Evolutionary conservation across 139 green algal species (phyloP), one percentile per base, ranked within the genome.

Genomic region (Medakamo hakoo): DNA sequence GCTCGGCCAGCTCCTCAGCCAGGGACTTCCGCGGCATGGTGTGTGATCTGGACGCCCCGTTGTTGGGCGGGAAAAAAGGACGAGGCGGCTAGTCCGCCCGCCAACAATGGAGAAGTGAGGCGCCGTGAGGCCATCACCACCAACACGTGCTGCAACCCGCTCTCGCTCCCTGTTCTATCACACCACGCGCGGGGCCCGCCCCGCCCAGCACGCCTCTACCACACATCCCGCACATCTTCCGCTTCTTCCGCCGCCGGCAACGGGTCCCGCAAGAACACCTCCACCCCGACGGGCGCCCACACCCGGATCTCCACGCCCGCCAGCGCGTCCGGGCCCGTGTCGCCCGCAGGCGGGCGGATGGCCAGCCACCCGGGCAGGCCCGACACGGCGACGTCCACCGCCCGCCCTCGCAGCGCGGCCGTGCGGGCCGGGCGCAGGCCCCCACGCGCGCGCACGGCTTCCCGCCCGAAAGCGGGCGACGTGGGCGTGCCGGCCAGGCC

Each of bases 221-320:
- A n/a, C n/a, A n/a, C n/a, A n/a, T n/a, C n/a, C n/a, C n/a, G n/a
- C 9, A 52, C 40, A 16, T 16, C 40, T 52, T 16, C 40, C 40
- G 9, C 40, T 52, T 21, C 40, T 52, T 52, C 40, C 58, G 27
- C 27, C 4, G 74, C 26, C 1, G 90, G 90, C 68, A 96, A 61
- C 3, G 85, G 77, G n/a, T 80, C 74, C 19, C 90, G 70, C 40
- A 85, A 52, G 69, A 92, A 94, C 59, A 91, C 86, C 73, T 97
- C 87, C 9, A 97, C 73, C 1, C 90, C 90, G 1, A 69, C 63
- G 1, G 87, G 86, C 18, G 70, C 77, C 76, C 82, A 94, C 26
- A 95, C 74, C 0, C 73, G 55, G 49, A 95, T 28, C 31, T 29
- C 61, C 48, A 78, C 59, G 31, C 31, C 30, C 22, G 52, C 62